Conservation (phyloP, 495 filamentous ascomycete species). For the Apodospora peruviana region DNA sequence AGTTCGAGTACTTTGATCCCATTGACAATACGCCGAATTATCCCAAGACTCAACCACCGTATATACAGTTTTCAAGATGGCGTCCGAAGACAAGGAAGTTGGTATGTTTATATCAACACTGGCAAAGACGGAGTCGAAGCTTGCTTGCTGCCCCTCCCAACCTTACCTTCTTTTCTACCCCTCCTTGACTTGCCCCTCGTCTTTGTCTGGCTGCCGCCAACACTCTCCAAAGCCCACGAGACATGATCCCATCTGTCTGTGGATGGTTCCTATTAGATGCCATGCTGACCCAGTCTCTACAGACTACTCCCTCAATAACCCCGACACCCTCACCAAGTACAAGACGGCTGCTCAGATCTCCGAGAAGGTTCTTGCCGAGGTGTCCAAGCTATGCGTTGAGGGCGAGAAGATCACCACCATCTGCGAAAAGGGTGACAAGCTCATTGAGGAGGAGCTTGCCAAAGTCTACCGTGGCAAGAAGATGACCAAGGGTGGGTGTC, state of each 20-base stretch:
- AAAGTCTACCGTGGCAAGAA: constrained; percentile 99
- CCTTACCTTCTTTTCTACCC: neutral
- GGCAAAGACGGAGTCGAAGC: too few species aligned
- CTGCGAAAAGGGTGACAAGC: constrained; percentile 91
- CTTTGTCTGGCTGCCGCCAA: neutral
- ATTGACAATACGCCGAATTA: neutral
- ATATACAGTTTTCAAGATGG: constrained; percentile 20
- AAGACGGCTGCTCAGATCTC: constrained; percentile 93
- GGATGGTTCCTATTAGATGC: too few species aligned
- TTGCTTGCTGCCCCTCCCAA: too few species aligned
- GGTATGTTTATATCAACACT: constrained; percentile 29
- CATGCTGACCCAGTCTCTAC: constrained; percentile 10
- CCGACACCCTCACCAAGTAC: constrained; percentile 97
- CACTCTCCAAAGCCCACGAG: too few species aligned
- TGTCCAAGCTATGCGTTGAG: constrained; percentile 73
- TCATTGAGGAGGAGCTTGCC: constrained; percentile 84
- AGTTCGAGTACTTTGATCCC: neutral
- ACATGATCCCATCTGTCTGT: constrained; percentile 3
- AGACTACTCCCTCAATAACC: constrained; percentile 96
- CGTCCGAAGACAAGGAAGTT: constrained; percentile 32
- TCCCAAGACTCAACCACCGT: neutral
- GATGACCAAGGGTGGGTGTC: constrained; percentile 74
- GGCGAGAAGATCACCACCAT: constrained; percentile 87
- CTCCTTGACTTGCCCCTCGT: neutral
- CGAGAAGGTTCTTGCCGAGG: constrained; percentile 85